Base-by-base conservation (phyloP, 2,329 filamentous ascomycete species). In the Colletotrichum abscissum region DNA sequence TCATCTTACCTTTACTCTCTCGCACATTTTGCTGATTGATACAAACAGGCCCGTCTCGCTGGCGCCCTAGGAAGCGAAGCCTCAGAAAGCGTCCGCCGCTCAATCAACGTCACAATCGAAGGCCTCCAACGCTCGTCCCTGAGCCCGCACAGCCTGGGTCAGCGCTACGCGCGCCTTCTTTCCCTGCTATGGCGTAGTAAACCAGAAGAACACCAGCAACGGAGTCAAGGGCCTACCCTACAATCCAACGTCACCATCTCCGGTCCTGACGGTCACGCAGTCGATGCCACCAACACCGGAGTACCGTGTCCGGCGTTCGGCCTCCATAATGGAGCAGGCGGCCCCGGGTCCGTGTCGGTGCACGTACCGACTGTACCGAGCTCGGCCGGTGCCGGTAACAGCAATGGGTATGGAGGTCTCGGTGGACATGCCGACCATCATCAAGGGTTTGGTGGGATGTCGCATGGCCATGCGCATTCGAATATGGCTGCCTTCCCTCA, bases 81-180 rank as follows among this genome's bases (percentile, higher is more conserved):
- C 70, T 86, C 89, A 76, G 83, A 84, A n/a, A 85, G 85, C 12
- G 87, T 92, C 8, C 88, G 88, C 24, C 86, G 87, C 38, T 85
- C 91, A 69, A 89, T 92, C 57, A 85, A 85, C 54, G 87, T 87
- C 70, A 90, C 90, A 3, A 90, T 91, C 46, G 86, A 89, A 33
- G 86, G 88, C n/a, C 82, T 92, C 14, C 88, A 89, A 75, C 87
- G 86, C 76, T 88, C 90, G 1, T 91, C 89, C 6, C 84, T 86
- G 4, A 89, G 88, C 11, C 82, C 86, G 1, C 89, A 92, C 63
- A 88, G 91, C 74, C 87, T 92, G 24, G 91, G 90, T 1, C 87
- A 88, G 22, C 86, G 91, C 16, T 92, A 92, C 76, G 88, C 90
- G 4, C 85, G 88, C 22, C 87, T 92, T 1, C 82, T 92, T 0